A percentile compares a stretch with the other conserved stretches of the same genome.
Evolutionary conservation across 2,329 filamentous ascomycete genomes (phyloP).

Genomic region (Pezicula rhizophila): DNA sequence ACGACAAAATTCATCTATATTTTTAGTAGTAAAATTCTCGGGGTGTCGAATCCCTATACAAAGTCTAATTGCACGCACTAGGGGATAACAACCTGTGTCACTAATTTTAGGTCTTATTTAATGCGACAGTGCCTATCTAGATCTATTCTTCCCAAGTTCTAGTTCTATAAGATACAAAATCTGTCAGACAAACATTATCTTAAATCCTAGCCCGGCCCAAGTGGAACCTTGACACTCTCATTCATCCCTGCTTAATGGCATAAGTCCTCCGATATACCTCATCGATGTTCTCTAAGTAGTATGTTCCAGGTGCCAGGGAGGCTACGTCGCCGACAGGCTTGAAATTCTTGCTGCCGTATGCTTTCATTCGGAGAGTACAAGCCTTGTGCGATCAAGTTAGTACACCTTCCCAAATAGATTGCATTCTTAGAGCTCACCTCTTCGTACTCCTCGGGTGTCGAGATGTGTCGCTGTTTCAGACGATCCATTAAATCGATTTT

Average conservation of each 20-base stretch:
- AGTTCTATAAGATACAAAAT: no score
- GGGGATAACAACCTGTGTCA: no score
- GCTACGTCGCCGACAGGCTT: constrained; percentile 60
- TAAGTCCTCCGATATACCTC: constrained; percentile 79
- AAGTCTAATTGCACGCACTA: no score
- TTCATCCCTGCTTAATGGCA: constrained; percentile 14
- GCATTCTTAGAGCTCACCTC: constrained; percentile 43
- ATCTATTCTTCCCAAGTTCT: no score
- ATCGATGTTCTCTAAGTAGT: constrained; percentile 72
- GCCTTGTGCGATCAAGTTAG: constrained; percentile 29
- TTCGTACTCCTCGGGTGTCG: constrained; percentile 66
- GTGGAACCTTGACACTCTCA: no score
- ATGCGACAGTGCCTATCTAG: no score
- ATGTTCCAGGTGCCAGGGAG: constrained; percentile 57
- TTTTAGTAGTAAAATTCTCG: no score
- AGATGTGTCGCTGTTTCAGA: constrained; percentile 55
- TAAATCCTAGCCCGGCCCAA: no score
- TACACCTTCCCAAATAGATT: constrained; percentile 8
- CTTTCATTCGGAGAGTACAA: constrained; percentile 70
- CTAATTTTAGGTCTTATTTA: no score
- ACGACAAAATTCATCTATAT: no score
- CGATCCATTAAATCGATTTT: constrained; percentile 61
- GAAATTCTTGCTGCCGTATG: constrained; percentile 72
- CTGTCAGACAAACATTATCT: no score
- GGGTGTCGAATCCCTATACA: no score